Percentiles rank a stretch among this genome's conserved stretches.
Evolutionary conservation across 163 green algal genomes (phyloP).

Genomic region (Picocystis sp.): DNA sequence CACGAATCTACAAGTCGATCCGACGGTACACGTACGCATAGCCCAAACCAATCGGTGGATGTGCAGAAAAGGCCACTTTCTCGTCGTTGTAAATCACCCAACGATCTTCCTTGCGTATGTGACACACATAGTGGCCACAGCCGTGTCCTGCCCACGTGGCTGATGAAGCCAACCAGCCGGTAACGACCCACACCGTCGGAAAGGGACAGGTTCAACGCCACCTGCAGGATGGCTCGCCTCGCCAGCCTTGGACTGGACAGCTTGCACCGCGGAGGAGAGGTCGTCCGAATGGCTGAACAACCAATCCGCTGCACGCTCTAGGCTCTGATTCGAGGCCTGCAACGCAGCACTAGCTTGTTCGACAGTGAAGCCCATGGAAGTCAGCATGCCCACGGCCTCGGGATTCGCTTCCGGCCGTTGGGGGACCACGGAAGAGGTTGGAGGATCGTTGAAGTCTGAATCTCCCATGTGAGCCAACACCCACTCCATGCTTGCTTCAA

Average conservation of each 20-base stretch:
- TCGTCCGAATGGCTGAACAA: constrained; percentile 76
- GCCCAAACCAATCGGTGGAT: constrained; percentile 64
- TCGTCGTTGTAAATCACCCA: constrained; percentile 97
- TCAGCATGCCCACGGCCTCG: constrained; percentile 10
- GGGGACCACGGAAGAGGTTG: neutral
- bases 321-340: constrained; percentile 7
- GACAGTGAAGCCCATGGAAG: constrained; percentile 14
- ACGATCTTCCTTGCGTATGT: constrained; percentile 66
- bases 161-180: constrained; percentile 71
- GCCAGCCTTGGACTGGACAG: constrained; percentile 17
- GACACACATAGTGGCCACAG: constrained; percentile 90
- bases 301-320: constrained; percentile 80
- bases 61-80: constrained; percentile 76
- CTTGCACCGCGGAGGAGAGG: constrained; percentile 43
- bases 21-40: constrained; percentile 90
- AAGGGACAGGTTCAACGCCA: neutral
- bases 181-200: constrained; percentile 43
- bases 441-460: constrained; percentile 37
- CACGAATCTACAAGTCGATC: constrained; percentile 3
- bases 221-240: neutral
- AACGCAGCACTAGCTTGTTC: constrained; percentile 1
- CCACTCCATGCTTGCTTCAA: constrained; percentile 76
- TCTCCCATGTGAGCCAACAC: constrained; percentile 81
- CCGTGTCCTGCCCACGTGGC: constrained; percentile 86
- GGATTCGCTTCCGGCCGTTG: neutral